Evolutionary conservation across 768 basidiomycete genomes (phyloP).

Genomic region (Rhizopogon salebrosus): DNA sequence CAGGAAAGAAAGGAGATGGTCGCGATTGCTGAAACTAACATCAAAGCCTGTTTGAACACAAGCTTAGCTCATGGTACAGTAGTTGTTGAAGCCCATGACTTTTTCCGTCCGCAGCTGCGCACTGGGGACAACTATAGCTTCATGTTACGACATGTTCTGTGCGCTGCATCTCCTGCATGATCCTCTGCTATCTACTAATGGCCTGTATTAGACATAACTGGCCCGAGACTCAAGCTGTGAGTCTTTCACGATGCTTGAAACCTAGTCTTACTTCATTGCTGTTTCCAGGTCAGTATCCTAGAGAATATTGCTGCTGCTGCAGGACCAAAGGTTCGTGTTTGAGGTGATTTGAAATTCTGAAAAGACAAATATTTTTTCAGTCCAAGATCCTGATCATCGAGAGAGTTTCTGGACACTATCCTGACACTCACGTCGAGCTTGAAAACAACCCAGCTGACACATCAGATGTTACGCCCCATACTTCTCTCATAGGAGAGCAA

Average conservation of each 20-base stretch:
- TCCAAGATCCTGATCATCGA: constrained; percentile 4
- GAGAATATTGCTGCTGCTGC: background rate
- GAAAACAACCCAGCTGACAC: background rate
- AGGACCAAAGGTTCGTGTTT: background rate
- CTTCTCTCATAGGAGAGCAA: background rate
- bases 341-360: background rate
- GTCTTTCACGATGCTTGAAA: background rate
- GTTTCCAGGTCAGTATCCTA: background rate
- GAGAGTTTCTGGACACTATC: background rate
- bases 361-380: background rate
- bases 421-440: background rate
- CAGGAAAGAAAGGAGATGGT: constrained; percentile 30
- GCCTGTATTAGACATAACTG: constrained; percentile 8
- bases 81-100: constrained; percentile 34
- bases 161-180: background rate
- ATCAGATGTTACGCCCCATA: background rate
- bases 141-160: constrained; percentile 3
- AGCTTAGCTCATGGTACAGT: constrained; percentile 27
- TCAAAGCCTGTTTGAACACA: constrained; percentile 27
- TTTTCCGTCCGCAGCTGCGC: constrained; percentile 32
- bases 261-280: background rate
- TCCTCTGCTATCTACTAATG: background rate
- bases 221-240: constrained; percentile 8
- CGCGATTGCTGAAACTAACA: background rate
- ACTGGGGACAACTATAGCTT: background rate